These are phyloP conservation scores for Chlorella sp. DNA, from an alignment of 139 green algal species.

Conservation along the genomic window DNA sequence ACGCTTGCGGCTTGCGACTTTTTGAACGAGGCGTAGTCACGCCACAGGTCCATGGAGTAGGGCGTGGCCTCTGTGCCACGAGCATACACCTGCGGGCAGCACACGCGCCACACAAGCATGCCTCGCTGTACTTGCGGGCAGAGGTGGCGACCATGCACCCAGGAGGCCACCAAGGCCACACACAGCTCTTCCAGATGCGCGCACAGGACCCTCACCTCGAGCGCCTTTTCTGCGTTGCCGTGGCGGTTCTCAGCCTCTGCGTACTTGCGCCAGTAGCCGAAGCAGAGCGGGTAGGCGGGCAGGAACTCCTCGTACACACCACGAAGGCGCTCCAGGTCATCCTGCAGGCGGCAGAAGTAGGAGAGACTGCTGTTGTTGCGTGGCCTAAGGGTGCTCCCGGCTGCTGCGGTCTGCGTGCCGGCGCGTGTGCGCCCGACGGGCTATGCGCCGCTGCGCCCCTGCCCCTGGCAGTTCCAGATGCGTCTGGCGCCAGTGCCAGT, in stretches of 20 bases:
- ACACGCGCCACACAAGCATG: too few species aligned
- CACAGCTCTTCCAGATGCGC: too few species aligned
- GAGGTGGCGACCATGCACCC: too few species aligned
- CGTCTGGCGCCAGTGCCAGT: too few species aligned
- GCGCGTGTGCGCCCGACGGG: neutral
- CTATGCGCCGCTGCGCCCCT: neutral
- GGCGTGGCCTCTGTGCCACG: conserved; percentile 56
- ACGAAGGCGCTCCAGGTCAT: conserved; percentile 48
- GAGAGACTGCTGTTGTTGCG: too few species aligned
- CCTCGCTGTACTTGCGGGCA: too few species aligned
- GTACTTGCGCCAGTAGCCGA: conserved; percentile 90
- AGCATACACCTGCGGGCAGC: conserved; percentile 61
- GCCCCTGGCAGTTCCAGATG: too few species aligned
- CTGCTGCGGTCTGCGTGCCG: neutral
- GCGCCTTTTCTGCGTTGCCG: conserved; percentile 19
- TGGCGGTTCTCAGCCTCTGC: conserved; percentile 57
- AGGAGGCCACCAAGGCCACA: too few species aligned
- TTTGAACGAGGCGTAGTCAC: conserved; percentile 47
- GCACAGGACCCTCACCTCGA: too few species aligned
- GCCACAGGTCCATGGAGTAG: conserved; percentile 74
- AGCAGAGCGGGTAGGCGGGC: conserved; percentile 73
- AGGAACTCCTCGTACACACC: conserved; percentile 70
- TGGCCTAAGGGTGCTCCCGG: neutral
- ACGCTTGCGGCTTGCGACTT: too few species aligned
- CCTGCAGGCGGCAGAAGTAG: conserved; percentile 37